Base-by-base conservation (phyloP, 257 asterid genomes). In the Haberlea rhodopensis region DNA sequence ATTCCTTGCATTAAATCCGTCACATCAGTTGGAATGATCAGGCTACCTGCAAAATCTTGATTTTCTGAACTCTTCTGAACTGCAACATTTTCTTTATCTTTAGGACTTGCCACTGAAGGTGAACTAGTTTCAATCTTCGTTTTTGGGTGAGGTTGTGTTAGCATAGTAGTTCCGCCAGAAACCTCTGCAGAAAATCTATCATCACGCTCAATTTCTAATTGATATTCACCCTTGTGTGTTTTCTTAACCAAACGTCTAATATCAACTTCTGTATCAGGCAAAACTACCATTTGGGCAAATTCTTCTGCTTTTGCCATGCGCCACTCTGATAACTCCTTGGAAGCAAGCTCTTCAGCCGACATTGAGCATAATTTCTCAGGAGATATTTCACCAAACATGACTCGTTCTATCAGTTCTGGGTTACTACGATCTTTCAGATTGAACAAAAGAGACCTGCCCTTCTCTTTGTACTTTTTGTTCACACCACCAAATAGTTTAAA, bases 311-410 rank as follows among this genome's bases (percentile, higher is more conserved):
- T 94, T 57, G 96, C 94, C 82, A 76, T 81, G 58, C 99, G 88
- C 99, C 99, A 94, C 71, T 94, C 79, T 8, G 99, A 86, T 28
- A 94, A 79, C 82, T 94, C 99, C 82, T 90, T 90, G 9, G 99
- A 94, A 79, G 99, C 99, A 79, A 94, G 97, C 73, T 94, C 97
- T 75, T 94, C 99, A 26, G 95, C 97, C 3, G 95, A 78, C 99
- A 94, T 94, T 27, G 97, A 80, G 69, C 97, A 90, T 68, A 94
- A 71, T 75, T 83, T 88, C 32, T 86, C 89, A 0, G 99, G 97
- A 1, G 88, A 72, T 63, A 94, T 83, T 69, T 86, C 90, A 57
- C 97, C 95, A 48, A 95, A 83, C 84, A 86, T 72, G 34, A 94
- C 99, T 66, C 91, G 82, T 72, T 86, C 99, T 66, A 95, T 84